Evolutionary conservation across 345 rosid genomes (phyloP).

Genomic region (Eucalyptus pumila): DNA sequence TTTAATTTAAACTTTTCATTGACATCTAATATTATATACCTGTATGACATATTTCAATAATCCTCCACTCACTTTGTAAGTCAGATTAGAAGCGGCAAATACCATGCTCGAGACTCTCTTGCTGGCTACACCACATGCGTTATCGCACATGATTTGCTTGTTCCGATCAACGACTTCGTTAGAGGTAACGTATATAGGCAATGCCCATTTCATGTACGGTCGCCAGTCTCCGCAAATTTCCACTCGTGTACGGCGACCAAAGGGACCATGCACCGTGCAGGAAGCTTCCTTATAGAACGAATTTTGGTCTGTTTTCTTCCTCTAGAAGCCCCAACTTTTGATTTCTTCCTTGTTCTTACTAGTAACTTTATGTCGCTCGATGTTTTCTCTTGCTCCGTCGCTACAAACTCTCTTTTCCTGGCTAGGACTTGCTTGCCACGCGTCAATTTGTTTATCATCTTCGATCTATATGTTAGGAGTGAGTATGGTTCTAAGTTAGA

Average conservation of each 20-base stretch:
- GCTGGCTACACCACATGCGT: too few species aligned
- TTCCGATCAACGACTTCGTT: background rate
- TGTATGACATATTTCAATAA: fast-evolving
- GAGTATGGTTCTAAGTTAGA: fast-evolving
- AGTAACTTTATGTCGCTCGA: too few species aligned
- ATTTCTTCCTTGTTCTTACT: background rate
- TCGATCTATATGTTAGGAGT: background rate
- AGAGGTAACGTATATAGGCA: too few species aligned
- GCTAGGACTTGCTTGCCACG: background rate
- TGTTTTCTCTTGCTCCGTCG: background rate
- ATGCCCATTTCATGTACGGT: background rate
- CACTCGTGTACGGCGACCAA: background rate
- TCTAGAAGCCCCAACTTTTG: background rate
- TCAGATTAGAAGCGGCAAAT: background rate
- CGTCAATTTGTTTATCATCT: background rate
- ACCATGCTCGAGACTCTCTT: background rate
- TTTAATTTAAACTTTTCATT: too few species aligned
- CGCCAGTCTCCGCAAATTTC: background rate
- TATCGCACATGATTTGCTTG: background rate
- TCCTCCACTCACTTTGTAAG: too few species aligned
- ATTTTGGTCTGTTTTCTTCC: background rate
- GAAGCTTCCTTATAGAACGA: background rate
- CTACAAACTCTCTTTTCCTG: background rate
- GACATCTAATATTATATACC: background rate
- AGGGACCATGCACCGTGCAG: background rate